Evolutionary conservation across 164 flowering plant genomes (phyloP).

Genomic region (Macadamia integrifolia): DNA sequence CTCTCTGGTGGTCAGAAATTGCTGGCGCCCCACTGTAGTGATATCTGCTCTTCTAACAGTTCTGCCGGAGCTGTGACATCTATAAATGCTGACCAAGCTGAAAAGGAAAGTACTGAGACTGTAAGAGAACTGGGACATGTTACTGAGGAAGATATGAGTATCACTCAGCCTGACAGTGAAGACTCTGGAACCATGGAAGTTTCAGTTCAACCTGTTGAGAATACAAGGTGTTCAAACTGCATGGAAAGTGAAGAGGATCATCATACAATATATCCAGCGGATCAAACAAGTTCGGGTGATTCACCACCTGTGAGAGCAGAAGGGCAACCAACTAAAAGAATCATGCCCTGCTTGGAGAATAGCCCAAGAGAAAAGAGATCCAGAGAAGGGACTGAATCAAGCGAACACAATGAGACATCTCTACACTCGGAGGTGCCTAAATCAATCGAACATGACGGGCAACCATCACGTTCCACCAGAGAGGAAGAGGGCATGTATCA

Average conservation of each 20-base stretch:
- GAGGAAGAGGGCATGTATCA: not conserved
- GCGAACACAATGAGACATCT: not conserved
- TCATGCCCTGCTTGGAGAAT: not conserved
- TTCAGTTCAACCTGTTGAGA: not conserved
- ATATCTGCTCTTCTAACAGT: not conserved
- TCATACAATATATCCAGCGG: not conserved
- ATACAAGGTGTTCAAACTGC: not conserved
- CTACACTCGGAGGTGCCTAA: not conserved
- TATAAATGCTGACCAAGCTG: not conserved
- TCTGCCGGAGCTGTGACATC: not conserved
- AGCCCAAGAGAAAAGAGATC: not conserved
- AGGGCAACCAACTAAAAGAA: not conserved
- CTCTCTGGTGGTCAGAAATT: not conserved
- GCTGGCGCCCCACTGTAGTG: not conserved
- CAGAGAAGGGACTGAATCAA: not conserved
- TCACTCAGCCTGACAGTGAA: not conserved
- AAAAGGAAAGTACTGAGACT: not conserved
- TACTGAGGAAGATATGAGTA: not conserved
- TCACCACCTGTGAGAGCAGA: not conserved
- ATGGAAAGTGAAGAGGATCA: not conserved
- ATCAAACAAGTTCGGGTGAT: not conserved
- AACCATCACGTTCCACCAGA: not conserved
- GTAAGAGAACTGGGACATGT: not conserved
- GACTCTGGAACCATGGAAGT: not conserved
- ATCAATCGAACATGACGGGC: not conserved